Base-by-base conservation (phyloP, 31 red algal species). In the Endocladia muricata region DNA sequence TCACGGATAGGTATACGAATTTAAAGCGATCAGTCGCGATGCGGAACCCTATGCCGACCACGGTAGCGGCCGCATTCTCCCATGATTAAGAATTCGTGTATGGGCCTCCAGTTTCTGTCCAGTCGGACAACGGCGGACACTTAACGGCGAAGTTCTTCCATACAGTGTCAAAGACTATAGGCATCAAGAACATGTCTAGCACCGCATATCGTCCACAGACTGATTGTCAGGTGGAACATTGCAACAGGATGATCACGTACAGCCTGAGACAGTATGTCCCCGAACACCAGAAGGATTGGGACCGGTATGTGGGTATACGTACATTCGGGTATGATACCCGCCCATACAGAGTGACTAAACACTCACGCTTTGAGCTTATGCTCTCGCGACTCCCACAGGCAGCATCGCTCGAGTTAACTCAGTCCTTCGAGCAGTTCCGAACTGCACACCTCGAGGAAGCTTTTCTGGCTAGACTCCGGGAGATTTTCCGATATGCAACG, bases 1-100 rank as follows among this genome's bases (percentile, higher is more conserved):
- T 82, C 13, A 17, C 15, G 3, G 63, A 74, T 38, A 33, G 66
- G n/a, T 84, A 60, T 36, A 35, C 68, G 4, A 74, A 84, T 29
- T 7, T 72, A 35, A 37, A 29, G 13, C 19, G 28, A 31, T 19
- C 68, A 15, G 79, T 74, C 15, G 34, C 79, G 1, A 2, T 58
- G 7, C 4, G 26, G n/a, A 35, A 31, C 9, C 43, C 39, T 15
- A 72, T 42, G 13, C 39, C 64, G 7, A 0, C 38, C 0, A 2
- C 32, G 35, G 48, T 41, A 19, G 73, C 73, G 7, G 4, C 9
- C 2, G 73, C 55, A 9, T 61, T 59, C 33, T 23, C 6, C 30
- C 17, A 4, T 6, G 6, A 74, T 58, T 74, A 44, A 44, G 51
- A 55, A 26, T 52, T 57, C 70, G 43, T 35, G 15, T 77, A 77